Conservation (phyloP, 2,329 filamentous ascomycete genomes). For the Aphanoascus verrucosus region DNA sequence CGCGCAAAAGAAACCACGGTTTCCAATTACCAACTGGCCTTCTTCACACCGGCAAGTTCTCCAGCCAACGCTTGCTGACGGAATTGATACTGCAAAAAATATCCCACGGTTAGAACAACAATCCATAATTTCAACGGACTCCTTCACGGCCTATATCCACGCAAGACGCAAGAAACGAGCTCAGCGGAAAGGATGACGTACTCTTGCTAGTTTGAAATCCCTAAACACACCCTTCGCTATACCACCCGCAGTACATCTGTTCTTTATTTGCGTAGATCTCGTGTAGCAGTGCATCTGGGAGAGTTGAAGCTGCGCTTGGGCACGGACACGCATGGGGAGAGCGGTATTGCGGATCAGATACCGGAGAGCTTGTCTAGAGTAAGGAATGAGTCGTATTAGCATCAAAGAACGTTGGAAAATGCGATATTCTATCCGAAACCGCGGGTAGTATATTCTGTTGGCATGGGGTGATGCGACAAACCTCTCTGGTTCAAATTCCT, state of each 20-base stretch:
- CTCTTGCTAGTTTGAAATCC: conserved; percentile 83
- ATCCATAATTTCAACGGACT: background rate
- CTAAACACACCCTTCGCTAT: conserved; percentile 80
- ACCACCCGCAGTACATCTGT: conserved; percentile 86
- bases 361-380: conserved; percentile 68
- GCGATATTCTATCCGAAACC: too few relatives aligned
- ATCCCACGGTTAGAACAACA: conserved; percentile 17
- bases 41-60: conserved; percentile 80
- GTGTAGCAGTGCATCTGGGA: conserved; percentile 96
- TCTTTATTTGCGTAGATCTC: conserved; percentile 82
- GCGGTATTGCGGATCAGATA: conserved; percentile 92
- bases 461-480: conserved; percentile 37
- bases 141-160: background rate
- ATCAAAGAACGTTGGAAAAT: too few relatives aligned
- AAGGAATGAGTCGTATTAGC: background rate
- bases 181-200: conserved; percentile 41
- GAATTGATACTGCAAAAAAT: conserved; percentile 68
- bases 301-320: conserved; percentile 85
- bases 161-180: background rate
- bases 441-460: too few relatives aligned
- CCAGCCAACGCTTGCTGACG: conserved; percentile 77
- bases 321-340: conserved; percentile 68
- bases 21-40: conserved; percentile 77
- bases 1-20: background rate
- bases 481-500: conserved; percentile 79